phyloP scores from a whole-genome alignment of 2,329 filamentous ascomycete genomes.

The Aureobasidium sp. region DNA sequence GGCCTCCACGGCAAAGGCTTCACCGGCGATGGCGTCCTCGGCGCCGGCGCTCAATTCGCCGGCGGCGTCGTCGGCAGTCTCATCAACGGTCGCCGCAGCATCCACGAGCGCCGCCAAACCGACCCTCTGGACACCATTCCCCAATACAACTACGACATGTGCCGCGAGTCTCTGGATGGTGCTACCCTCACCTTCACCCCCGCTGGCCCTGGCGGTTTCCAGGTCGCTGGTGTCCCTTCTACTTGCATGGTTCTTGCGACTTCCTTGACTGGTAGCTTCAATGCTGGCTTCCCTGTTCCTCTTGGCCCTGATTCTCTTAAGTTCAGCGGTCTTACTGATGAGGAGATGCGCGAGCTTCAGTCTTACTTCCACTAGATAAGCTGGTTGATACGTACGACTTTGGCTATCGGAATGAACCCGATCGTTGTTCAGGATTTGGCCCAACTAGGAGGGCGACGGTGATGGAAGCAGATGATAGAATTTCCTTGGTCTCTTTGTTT shows the following conservation, averaged over 20 bases:
- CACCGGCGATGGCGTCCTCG: background rate
- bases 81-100: background rate
- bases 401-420: background rate
- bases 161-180: constrained; percentile 1
- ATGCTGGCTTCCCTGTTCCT: constrained; percentile 12
- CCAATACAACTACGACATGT: constrained; percentile 6
- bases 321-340: constrained; percentile 12
- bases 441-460: background rate
- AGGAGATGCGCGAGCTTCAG: constrained; percentile 10
- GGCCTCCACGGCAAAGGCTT: constrained; percentile 1
- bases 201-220: background rate
- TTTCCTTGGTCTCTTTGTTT: background rate
- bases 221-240: constrained; percentile 13
- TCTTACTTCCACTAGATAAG: background rate
- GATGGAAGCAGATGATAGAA: background rate
- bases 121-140: background rate
- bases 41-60: background rate
- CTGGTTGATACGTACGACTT: background rate
- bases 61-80: background rate
- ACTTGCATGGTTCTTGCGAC: constrained; percentile 15
- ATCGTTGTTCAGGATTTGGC: background rate
- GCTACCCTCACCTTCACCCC: background rate
- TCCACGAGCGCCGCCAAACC: background rate
- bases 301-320: constrained; percentile 13
- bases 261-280: constrained; percentile 13